These are phyloP conservation scores for Hortiboletus campestris DNA, from an alignment of 768 basidiomycete genomes.

Conservation along the genomic window DNA sequence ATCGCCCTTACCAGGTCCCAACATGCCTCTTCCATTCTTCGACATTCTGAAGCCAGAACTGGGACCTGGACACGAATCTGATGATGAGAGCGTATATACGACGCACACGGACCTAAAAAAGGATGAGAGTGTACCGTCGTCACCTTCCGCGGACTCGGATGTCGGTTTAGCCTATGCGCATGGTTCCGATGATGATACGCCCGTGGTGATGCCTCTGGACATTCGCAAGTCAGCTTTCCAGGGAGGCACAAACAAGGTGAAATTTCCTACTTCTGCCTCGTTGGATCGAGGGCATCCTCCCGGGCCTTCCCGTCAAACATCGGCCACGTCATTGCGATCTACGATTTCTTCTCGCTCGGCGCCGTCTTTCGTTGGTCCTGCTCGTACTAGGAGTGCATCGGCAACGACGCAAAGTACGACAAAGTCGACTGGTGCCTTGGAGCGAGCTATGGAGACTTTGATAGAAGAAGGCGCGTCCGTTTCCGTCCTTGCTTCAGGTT, in stretches of 20 bases:
- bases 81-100: constrained; percentile 36
- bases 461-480: constrained; percentile 42
- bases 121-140: constrained; percentile 13
- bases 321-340: constrained; percentile 26
- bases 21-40: constrained; percentile 51
- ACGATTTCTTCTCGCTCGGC: constrained; percentile 13
- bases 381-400: constrained; percentile 27
- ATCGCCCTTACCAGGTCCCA: constrained; percentile 20
- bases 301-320: constrained; percentile 28
- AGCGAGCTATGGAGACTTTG: constrained; percentile 51
- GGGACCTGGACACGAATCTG: constrained; percentile 27
- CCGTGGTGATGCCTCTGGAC: constrained; percentile 30
- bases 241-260: constrained; percentile 25
- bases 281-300: constrained; percentile 16
- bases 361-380: constrained; percentile 6
- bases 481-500: constrained; percentile 35
- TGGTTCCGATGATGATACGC: constrained; percentile 33
- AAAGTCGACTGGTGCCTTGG: constrained; percentile 40
- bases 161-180: constrained; percentile 40
- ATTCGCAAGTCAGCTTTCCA: constrained; percentile 21
- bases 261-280: constrained; percentile 34
- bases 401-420: constrained; percentile 28
- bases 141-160: constrained; percentile 30
- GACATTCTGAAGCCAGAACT: constrained; percentile 46
- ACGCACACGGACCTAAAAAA: constrained; percentile 28